A percentile compares a stretch with the other conserved stretches of the same genome.
Evolutionary conservation across 2,329 filamentous ascomycete genomes (phyloP).

Genomic region (Exophiala viscosa): DNA sequence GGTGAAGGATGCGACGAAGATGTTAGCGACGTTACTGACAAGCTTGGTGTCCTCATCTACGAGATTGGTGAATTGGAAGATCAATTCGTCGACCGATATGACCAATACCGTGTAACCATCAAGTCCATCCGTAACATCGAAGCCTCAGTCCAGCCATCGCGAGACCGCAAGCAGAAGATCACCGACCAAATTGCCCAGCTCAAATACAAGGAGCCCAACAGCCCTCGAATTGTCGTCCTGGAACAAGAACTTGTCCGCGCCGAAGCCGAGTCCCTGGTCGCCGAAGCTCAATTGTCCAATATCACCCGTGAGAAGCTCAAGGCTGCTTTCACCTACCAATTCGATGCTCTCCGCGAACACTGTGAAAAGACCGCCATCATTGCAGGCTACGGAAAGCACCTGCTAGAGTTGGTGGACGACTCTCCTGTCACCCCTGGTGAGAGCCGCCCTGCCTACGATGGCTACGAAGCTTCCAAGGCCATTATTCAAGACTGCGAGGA

Average conservation of each 20-base stretch:
- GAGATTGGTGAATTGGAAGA: constrained; percentile 98
- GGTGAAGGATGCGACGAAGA: constrained; percentile 94
- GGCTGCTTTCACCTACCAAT: constrained; percentile 96
- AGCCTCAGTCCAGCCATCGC: constrained; percentile 93
- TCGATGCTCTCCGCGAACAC: constrained; percentile 94
- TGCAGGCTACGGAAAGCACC: constrained; percentile 93
- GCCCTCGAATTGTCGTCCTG: constrained; percentile 92
- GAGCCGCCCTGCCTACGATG: constrained; percentile 92
- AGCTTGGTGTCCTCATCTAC: constrained; percentile 95
- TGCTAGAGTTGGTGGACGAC: constrained; percentile 95
- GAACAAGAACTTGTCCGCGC: constrained; percentile 98
- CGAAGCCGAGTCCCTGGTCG: constrained; percentile 97
- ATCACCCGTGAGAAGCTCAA: constrained; percentile 99
- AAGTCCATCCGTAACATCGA: constrained; percentile 99
- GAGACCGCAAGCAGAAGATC: constrained; percentile 99
- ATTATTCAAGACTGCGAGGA: constrained; percentile 99
- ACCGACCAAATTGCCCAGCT: constrained; percentile 97
- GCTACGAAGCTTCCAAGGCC: constrained; percentile 95
- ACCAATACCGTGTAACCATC: constrained; percentile 98
- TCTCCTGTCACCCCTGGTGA: constrained; percentile 95
- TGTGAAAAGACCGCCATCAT: constrained; percentile 98
- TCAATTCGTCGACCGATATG: constrained; percentile 96
- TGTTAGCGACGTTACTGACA: constrained; percentile 97
- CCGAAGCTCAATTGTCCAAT: constrained; percentile 96
- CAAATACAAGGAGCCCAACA: constrained; percentile 99